Evolutionary conservation across 2,329 filamentous ascomycete species (phyloP).

Genomic region (Fusarium sp.): DNA sequence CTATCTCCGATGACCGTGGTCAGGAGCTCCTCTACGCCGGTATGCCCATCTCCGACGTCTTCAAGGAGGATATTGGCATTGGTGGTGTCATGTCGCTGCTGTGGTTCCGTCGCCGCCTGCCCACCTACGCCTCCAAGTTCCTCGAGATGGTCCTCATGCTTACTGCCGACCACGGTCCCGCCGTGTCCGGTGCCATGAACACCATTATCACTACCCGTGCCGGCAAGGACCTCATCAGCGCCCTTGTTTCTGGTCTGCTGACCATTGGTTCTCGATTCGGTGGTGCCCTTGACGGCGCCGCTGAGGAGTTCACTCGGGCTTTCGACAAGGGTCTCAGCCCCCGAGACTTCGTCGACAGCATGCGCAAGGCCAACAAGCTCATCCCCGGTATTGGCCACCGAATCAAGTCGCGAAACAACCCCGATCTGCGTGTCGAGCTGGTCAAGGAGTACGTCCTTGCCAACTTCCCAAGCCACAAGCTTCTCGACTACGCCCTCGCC

Average conservation of each 20-base stretch:
- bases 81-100: conserved; percentile 99
- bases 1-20: conserved; percentile 99
- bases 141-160: conserved; percentile 99
- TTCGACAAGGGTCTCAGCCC: conserved; percentile 98
- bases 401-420: conserved; percentile 99
- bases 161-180: conserved; percentile 98
- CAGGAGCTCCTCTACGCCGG: conserved; percentile 98
- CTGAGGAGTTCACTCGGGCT: conserved; percentile 97
- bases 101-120: conserved; percentile 99
- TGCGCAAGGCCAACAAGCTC: conserved; percentile 99
- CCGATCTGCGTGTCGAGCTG: conserved; percentile 98
- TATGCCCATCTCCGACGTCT: conserved; percentile 99
- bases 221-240: conserved; percentile 97
- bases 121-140: conserved; percentile 97
- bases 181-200: conserved; percentile 99
- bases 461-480: conserved; percentile 97
- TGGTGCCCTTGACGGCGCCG: conserved; percentile 96
- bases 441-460: conserved; percentile 99
- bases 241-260: conserved; percentile 94
- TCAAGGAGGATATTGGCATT: conserved; percentile 98
- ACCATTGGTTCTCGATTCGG: conserved; percentile 98
- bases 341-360: conserved; percentile 97
- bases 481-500: conserved; percentile 97
- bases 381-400: conserved; percentile 99
- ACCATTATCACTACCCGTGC: conserved; percentile 99